A percentile compares a stretch with the other conserved stretches of the same genome.
Evolutionary conservation across 441 rosid genomes (phyloP).

Genomic region (Aleurites moluccanus): DNA sequence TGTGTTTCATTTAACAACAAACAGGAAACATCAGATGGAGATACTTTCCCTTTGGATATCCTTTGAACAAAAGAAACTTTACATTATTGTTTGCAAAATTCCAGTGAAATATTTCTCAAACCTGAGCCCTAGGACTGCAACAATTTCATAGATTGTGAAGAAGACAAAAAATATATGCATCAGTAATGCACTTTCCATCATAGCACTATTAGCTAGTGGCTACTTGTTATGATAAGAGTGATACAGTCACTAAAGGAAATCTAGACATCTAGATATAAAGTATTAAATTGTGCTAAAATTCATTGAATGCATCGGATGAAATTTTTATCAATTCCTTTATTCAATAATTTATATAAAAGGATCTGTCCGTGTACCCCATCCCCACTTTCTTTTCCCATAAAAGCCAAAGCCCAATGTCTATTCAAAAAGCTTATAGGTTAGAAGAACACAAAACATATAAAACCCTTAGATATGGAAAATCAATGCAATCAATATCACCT

Average conservation of each 20-base stretch:
- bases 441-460: neutral
- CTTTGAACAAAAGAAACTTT: neutral
- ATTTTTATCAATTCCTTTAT: neutral
- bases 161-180: neutral
- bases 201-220: neutral
- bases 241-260: neutral
- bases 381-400: constrained; percentile 3
- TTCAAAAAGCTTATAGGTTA: neutral
- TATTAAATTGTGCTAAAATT: neutral
- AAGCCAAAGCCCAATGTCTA: neutral
- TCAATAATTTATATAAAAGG: neutral
- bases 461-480: constrained; percentile 9
- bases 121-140: neutral
- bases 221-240: neutral
- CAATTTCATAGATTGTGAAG: neutral
- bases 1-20: neutral
- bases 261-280: neutral
- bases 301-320: neutral
- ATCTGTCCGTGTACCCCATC: neutral
- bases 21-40: neutral
- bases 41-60: neutral
- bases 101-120: neutral
- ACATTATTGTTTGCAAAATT: neutral
- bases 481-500: constrained; percentile 48
- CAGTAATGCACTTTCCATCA: neutral